Evolutionary conservation across 805 yeast genomes (phyloP).

Genomic region (Yarrowia sp.): DNA sequence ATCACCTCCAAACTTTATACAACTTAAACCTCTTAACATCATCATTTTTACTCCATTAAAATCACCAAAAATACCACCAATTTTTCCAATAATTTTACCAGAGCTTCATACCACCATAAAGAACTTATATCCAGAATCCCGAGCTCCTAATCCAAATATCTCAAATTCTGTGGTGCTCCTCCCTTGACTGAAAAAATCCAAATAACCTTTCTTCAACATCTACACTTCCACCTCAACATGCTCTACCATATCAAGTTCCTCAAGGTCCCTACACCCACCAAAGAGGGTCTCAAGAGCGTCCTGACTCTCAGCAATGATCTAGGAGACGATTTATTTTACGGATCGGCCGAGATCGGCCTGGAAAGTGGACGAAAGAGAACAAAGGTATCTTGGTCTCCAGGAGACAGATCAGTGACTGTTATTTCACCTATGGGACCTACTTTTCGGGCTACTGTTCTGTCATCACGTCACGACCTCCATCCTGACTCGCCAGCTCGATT

Average conservation of each 20-base stretch:
- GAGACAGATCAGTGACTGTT: not conserved
- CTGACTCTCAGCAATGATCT: constrained; percentile 43
- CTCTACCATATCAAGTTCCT: constrained; percentile 42
- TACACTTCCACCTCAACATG: constrained; percentile 24
- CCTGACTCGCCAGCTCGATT: not conserved
- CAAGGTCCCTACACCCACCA: constrained; percentile 36
- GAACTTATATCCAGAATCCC: no score
- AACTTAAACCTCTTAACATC: no score
- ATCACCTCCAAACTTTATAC: no score
- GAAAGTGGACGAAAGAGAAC: not conserved
- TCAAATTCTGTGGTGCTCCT: no score
- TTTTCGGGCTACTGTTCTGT: not conserved
- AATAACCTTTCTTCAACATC: constrained; percentile 37
- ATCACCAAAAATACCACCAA: no score
- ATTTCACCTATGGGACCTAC: not conserved
- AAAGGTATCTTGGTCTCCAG: not conserved
- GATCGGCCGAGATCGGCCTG: constrained; percentile 32
- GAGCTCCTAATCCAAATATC: no score
- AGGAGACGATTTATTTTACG: constrained; percentile 44
- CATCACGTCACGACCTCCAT: not conserved
- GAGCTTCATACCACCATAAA: no score
- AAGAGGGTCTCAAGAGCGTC: constrained; percentile 28
- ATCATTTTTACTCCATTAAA: no score
- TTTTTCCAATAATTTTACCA: no score
- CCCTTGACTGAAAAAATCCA: not conserved